Evolutionary conservation across 768 basidiomycete species (phyloP), one percentile per base, ranked within the genome.

Genomic region (Boletales sp.): DNA sequence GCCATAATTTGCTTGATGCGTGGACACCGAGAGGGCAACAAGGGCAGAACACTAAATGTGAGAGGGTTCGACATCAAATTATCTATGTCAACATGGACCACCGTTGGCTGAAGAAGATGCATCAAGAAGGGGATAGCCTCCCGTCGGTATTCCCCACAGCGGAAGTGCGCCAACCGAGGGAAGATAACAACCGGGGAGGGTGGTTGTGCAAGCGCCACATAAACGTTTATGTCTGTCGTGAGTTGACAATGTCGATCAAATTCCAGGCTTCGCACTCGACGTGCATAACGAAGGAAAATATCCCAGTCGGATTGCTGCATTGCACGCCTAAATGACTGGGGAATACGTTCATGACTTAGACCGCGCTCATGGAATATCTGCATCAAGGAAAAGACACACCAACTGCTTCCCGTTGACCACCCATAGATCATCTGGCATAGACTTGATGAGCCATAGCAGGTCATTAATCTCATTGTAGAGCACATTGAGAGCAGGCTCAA

Each of bases 371-470:
- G 2, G 18, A 17, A 15, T 11, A 38, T 25, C 33, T 30, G 21
- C 31, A 19, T 7, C 0, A 1, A n/a, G 18, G 14, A 15, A 8
- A 39, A 11, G 30, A 57, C 63, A 34, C 21, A 65, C 64, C 61
- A 65, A 39, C 50, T 60, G 56, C 61, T 66, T 65, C 57, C 56
- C 56, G 54, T 46, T 54, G 58, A 69, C 63, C 64, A 44, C 63
- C 65, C 65, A 66, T 13, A 68, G 53, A 57, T 68, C 65, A 56
- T 52, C 49, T 10, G 65, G 64, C 62, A 66, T 62, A 42, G 59
- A 64, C 14, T 64, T 57, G 46, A 66, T 66, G 57, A 66, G 61
- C 49, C 61, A 66, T 39, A 69, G 52, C 46, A 66, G 64, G 55
- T 64, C 61, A 54, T 48, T 48, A 17, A 66, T 58, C 57, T 66